These are phyloP conservation scores for Hypoxylon sp. DNA, from an alignment of 2,329 filamentous ascomycete species.

Conservation along the genomic window DNA sequence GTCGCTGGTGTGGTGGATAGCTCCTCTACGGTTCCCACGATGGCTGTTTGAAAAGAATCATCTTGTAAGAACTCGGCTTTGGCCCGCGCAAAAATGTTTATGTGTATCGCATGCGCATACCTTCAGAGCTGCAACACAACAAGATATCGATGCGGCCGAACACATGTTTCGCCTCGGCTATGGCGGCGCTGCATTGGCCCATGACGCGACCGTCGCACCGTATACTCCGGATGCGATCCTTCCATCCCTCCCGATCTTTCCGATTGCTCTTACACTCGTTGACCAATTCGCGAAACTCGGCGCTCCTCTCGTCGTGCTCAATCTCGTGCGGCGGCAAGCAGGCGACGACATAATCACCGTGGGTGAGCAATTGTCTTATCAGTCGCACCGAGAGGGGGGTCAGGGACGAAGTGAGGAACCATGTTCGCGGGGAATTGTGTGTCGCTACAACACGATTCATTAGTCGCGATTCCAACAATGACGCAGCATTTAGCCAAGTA, in stretches of 20 bases:
- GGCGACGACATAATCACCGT: slow-evolving; percentile 89
- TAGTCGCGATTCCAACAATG: slow-evolving; percentile 41
- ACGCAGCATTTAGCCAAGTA: slow-evolving; percentile 34
- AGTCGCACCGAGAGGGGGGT: slow-evolving; percentile 86
- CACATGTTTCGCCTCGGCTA: slow-evolving; percentile 83
- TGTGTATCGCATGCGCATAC: slow-evolving; percentile 54
- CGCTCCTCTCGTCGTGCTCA: slow-evolving; percentile 76
- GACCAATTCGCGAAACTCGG: slow-evolving; percentile 82
- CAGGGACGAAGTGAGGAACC: slow-evolving; percentile 89
- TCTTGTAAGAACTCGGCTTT: slow-evolving; percentile 30
- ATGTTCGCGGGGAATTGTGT: slow-evolving; percentile 82
- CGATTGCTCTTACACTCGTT: slow-evolving; percentile 70
- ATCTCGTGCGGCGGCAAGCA: slow-evolving; percentile 82
- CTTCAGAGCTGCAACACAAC: slow-evolving; percentile 88
- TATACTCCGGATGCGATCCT: slow-evolving; percentile 75
- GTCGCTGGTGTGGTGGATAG: slow-evolving; percentile 77
- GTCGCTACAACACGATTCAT: slow-evolving; percentile 60
- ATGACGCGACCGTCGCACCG: slow-evolving; percentile 69
- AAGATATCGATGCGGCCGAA: slow-evolving; percentile 92
- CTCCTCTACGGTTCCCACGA: slow-evolving; percentile 92
- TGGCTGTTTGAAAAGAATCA: slow-evolving; percentile 59
- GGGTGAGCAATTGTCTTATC: slow-evolving; percentile 81
- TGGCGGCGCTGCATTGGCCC: slow-evolving; percentile 81
- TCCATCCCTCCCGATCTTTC: slow-evolving; percentile 79
- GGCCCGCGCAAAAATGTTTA: slow-evolving; percentile 11